A percentile compares a stretch with the other conserved stretches of the same genome.
These are phyloP conservation scores for Quercus tomentella DNA, from an alignment of 331 rosid genomes.

Conservation along the genomic window DNA sequence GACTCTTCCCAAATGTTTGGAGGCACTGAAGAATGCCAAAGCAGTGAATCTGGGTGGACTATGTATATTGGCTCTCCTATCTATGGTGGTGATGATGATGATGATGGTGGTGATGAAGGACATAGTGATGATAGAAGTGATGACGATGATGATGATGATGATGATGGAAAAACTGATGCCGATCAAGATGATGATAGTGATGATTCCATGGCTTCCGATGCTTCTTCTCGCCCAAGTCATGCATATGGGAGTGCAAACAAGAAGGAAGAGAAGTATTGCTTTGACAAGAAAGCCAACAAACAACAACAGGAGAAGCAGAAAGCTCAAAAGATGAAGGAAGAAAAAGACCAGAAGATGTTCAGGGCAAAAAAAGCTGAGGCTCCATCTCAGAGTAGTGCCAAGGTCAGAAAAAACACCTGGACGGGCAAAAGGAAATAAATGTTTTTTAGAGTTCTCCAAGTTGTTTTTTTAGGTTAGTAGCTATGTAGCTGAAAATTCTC, in stretches of 20 bases:
- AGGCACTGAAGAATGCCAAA: slow-evolving; percentile 74
- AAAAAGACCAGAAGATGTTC: slow-evolving; percentile 27
- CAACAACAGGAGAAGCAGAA: slow-evolving; percentile 23
- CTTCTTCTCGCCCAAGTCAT: slow-evolving; percentile 77
- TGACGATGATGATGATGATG: neutral
- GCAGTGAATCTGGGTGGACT: slow-evolving; percentile 94
- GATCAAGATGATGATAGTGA: slow-evolving; percentile 44
- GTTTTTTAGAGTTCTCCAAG: neutral
- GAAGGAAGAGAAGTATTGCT: slow-evolving; percentile 13
- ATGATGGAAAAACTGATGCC: neutral
- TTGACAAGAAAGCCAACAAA: slow-evolving; percentile 26
- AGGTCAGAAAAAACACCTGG: slow-evolving; percentile 32
- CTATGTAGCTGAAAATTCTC: neutral
- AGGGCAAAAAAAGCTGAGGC: slow-evolving; percentile 24
- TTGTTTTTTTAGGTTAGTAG: slow-evolving; percentile 12
- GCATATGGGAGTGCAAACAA: slow-evolving; percentile 16
- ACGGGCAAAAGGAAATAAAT: slow-evolving; percentile 25
- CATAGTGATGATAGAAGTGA: neutral
- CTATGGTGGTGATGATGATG: slow-evolving; percentile 25
- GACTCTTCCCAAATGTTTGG: slow-evolving; percentile 54
- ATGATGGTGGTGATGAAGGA: neutral
- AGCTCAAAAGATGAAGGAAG: slow-evolving; percentile 19
- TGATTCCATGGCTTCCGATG: slow-evolving; percentile 98
- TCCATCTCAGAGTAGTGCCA: slow-evolving; percentile 26
- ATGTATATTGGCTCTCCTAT: slow-evolving; percentile 71